Evolutionary conservation across 2,329 filamentous ascomycete species (phyloP).

Genomic region (Bipolaris zeicola): DNA sequence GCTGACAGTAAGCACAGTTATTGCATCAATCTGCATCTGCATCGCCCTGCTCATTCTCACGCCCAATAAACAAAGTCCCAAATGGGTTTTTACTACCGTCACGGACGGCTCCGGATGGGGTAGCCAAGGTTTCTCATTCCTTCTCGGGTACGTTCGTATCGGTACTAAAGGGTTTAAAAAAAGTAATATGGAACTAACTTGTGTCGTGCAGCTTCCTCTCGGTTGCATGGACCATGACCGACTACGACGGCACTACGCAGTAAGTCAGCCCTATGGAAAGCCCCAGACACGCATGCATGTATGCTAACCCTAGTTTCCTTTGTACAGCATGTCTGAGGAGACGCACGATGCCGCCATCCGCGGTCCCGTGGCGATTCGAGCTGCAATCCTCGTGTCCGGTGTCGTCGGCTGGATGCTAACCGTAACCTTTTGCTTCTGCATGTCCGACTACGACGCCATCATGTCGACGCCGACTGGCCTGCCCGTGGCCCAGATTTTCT

Average conservation of each 20-base stretch:
- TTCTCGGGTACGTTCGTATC: conserved; percentile 57
- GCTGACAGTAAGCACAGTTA: conserved; percentile 45
- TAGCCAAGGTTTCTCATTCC: conserved; percentile 65
- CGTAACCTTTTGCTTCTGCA: conserved; percentile 67
- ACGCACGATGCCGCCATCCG: conserved; percentile 66
- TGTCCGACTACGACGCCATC: conserved; percentile 63
- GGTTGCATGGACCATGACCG: conserved; percentile 69
- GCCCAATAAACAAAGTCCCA: conserved; percentile 62
- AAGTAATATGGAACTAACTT: too few relatives aligned
- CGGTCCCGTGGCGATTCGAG: conserved; percentile 64
- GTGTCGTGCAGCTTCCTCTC: conserved; percentile 53
- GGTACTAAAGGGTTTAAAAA: too few relatives aligned
- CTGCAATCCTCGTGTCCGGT: conserved; percentile 65
- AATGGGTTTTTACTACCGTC: conserved; percentile 66
- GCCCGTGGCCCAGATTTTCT: conserved; percentile 62
- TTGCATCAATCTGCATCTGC: conserved; percentile 66
- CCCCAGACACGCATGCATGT: conserved; percentile 17
- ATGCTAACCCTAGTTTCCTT: too few relatives aligned
- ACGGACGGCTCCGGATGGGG: conserved; percentile 68
- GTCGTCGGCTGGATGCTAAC: conserved; percentile 66
- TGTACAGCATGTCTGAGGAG: conserved; percentile 66
- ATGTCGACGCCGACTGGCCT: conserved; percentile 64
- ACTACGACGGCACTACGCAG: conserved; percentile 71
- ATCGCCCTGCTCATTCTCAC: conserved; percentile 64
- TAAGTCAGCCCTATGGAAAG: conserved; percentile 40